phyloP scores from a whole-genome alignment of 2,329 filamentous ascomycete genomes.

The Colletotrichum tabaci region DNA sequence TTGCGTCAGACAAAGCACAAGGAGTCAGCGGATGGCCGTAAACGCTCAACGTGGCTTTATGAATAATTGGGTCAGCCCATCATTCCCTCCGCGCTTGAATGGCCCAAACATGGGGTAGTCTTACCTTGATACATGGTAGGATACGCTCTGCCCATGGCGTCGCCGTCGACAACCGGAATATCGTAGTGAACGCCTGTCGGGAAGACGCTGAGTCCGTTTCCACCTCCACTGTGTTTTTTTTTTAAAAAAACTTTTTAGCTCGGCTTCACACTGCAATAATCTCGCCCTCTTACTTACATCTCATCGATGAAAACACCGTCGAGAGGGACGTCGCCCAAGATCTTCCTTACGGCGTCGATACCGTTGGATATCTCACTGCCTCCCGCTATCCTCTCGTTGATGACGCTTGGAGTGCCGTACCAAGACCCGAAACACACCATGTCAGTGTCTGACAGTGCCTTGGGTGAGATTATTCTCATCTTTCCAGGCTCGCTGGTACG shows the following conservation, averaged over 20 bases:
- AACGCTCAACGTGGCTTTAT: slow-evolving; percentile 54
- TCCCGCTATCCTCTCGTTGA: slow-evolving; percentile 47
- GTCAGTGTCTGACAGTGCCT: slow-evolving; percentile 54
- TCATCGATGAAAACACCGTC: slow-evolving; percentile 55
- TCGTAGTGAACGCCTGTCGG: slow-evolving; percentile 53
- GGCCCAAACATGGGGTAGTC: slow-evolving; percentile 47
- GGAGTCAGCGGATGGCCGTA: slow-evolving; percentile 55
- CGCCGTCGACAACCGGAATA: slow-evolving; percentile 55
- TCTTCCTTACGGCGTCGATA: slow-evolving; percentile 53
- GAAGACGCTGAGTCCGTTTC: slow-evolving; percentile 56
- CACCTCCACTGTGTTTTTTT: slow-evolving; percentile 56
- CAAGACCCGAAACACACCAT: slow-evolving; percentile 60
- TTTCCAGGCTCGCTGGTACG: slow-evolving; percentile 41
- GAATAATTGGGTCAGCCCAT: slow-evolving; percentile 28
- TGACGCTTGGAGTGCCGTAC: slow-evolving; percentile 59
- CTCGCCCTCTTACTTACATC: slow-evolving; percentile 49
- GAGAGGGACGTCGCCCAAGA: slow-evolving; percentile 51
- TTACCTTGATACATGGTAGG: slow-evolving; percentile 51
- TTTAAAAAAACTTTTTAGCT: slow-evolving; percentile 13
- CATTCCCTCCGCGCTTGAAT: slow-evolving; percentile 46
- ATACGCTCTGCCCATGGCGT: slow-evolving; percentile 57
- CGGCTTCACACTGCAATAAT: not conserved
- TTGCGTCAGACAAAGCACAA: slow-evolving; percentile 51
- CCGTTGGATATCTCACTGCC: slow-evolving; percentile 54
- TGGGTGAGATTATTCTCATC: slow-evolving; percentile 55